phyloP scores from a whole-genome alignment of 225 moss, liverwort and hornwort species.

The Anthoceros angustus region DNA sequence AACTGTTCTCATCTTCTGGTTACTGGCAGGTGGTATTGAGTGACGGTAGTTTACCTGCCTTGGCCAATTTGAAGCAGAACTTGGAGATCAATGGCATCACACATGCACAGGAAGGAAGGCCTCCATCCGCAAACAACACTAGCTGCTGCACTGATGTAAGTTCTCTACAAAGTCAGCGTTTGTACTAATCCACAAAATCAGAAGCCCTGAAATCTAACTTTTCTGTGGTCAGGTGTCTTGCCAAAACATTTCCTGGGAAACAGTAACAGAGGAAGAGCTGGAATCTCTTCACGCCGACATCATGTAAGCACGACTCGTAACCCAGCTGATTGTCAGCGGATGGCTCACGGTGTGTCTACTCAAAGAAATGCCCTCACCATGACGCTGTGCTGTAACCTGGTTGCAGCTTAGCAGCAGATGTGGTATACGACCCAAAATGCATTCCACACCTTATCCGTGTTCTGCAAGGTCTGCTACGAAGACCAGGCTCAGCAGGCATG shows the following conservation, averaged over 20 bases:
- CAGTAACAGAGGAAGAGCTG: conserved; percentile 36
- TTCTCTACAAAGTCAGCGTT: background rate
- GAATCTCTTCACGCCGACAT: conserved; percentile 36
- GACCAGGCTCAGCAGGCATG: background rate
- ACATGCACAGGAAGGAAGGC: background rate
- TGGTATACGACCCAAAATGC: background rate
- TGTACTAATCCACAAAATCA: background rate
- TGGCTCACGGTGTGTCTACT: too few species aligned
- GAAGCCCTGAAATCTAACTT: background rate
- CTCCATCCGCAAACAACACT: background rate
- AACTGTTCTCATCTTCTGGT: background rate
- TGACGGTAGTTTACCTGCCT: conserved; percentile 53
- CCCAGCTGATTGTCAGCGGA: background rate
- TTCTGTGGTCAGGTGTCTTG: conserved; percentile 36
- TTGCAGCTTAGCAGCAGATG: background rate
- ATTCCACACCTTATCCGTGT: background rate
- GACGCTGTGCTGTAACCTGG: too few species aligned
- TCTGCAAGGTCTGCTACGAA: background rate
- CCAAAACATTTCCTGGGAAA: conserved; percentile 60
- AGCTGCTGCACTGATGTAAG: background rate
- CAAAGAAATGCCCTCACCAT: too few species aligned
- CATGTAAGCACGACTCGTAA: conserved; percentile 34
- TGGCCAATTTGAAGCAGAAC: conserved; percentile 66
- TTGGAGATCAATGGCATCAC: conserved; percentile 40
- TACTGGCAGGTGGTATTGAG: conserved; percentile 47